Base-by-base conservation (phyloP, 192 early-diverging fungal genomes). In the Geranomyces michiganensis region DNA sequence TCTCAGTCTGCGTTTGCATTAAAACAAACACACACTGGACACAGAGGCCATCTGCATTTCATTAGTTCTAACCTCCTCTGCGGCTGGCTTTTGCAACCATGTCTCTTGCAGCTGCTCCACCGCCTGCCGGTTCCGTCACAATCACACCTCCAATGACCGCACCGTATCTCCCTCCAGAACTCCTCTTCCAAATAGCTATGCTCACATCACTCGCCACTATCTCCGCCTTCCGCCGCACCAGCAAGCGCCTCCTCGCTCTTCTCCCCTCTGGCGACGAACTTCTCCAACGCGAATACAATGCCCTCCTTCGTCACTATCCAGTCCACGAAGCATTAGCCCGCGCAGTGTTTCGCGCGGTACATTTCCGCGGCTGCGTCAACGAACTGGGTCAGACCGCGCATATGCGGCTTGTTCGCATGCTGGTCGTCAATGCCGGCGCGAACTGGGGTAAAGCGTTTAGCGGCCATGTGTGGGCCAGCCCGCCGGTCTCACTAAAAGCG, bases 161-260 rank as follows among this genome's bases (percentile, higher is more conserved):
- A 53, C 51, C 30, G 14, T 31, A 26, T 10, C 53, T 67, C 8
- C 66, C 66, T 12, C 66, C 48, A 29, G 66, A 67, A 41, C 30
- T 55, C 30, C 47, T 67, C 31, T n/a, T 9, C 32, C 47, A 67
- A 36, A 67, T 67, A 19, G 66, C 66, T 9, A 19, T 67, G 21
- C 53, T 55, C 66, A 41, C 44, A 13, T 21, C 62, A 19, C 32
- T 64, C 62, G 21, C 62, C 3, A 45, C 62, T 7, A 3, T 45
- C 33, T 45, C 62, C 41, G 21, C 41, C 14, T 29, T 64, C 21
- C 62, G 62, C 43, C 62, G 32, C 33, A 64, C 32, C 15, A n/a
- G 21, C 62, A 41, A 21, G 41, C 43, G n/a, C 5, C 33, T 64
- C 43, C 41, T 45, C 27, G 17, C 33, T 7, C 12, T 29, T 14